A percentile compares a stretch with the other conserved stretches of the same genome.
These are phyloP conservation scores for Penicillium antarcticum DNA, from an alignment of 495 filamentous ascomycete species.

Conservation along the genomic window DNA sequence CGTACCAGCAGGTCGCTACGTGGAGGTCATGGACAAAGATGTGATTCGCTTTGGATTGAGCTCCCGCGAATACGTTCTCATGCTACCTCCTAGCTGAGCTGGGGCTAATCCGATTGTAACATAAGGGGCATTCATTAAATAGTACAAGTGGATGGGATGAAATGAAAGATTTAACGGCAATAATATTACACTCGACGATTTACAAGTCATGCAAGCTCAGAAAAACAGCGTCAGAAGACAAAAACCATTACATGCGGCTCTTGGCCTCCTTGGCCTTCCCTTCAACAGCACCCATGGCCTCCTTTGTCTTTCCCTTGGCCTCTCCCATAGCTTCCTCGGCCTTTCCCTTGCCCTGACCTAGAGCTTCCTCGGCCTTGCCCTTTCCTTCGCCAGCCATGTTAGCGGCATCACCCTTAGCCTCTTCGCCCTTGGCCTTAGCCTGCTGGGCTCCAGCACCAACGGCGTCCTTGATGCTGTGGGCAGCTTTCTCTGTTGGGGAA, in stretches of 20 bases:
- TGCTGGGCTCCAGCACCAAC: conserved; percentile 31
- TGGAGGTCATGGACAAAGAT: conserved; percentile 86
- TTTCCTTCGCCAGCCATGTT: conserved; percentile 32
- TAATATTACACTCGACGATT: conserved; percentile 7
- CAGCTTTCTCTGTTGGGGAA: conserved; percentile 40
- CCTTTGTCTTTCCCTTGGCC: conserved; percentile 37
- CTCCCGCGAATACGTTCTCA: conserved; percentile 80
- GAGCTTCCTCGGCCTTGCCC: conserved; percentile 38
- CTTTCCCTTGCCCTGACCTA: conserved; percentile 43
- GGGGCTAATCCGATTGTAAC: too few relatives aligned
- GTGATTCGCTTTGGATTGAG: conserved; percentile 84
- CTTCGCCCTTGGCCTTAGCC: conserved; percentile 30
- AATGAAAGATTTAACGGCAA: neutral
- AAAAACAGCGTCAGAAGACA: neutral
- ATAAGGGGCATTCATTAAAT: too few relatives aligned
- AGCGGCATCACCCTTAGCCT: conserved; percentile 41
- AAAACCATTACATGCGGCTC: conserved; percentile 18
- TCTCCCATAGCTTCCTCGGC: conserved; percentile 38
- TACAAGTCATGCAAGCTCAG: neutral
- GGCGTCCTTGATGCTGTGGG: conserved; percentile 37
- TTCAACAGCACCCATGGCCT: conserved; percentile 37
- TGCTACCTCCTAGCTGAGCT: conserved; percentile 50
- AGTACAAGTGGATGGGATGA: too few relatives aligned
- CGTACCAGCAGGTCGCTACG: conserved; percentile 70
- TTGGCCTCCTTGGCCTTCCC: conserved; percentile 40